Base-by-base conservation (phyloP, 805 yeast species). In the Candida patagonica region DNA sequence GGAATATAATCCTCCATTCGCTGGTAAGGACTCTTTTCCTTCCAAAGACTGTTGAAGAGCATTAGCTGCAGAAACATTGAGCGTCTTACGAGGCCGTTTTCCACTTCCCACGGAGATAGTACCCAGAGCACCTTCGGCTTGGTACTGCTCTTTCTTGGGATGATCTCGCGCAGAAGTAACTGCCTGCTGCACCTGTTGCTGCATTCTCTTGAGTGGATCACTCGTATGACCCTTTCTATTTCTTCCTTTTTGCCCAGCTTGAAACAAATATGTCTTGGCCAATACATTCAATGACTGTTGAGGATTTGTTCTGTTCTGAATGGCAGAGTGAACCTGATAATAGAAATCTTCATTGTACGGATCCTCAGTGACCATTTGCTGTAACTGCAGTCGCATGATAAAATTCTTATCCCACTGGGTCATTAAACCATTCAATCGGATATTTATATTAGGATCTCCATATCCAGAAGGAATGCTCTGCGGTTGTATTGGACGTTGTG, bases 291-390 rank as follows among this genome's bases (percentile, higher is more conserved):
- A 72, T 41, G 74, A 78, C 46, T 58, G 56, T 41, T 68, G 73
- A 30, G 68, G 68, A 50, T 72, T 74, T 46, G 72, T 74, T 2
- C 77, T 69, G 40, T 70, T 69, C 54, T 80, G 79, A 47, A 83
- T 67, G 48, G 81, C 76, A 53, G 88, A 82, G 63, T 76, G 84
- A 30, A 92, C 96, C 62, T 92, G 97, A 55, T 80, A 85, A 58
- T 92, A 92, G 56, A 89, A 92, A 66, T 92, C 98, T 62, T 92
- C 98, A 55, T 84, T 86, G 61, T 83, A 85, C 10, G 98, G 98
- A 62, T 92, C 97, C 42, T 88, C 96, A 8, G 96, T 83, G 37
- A 92, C 96, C 62, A 92, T 82, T 60, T 88, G 96, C 37, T 95
- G 86, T 47, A 92, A 71, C 63, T 92, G 98, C 56, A 88, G 80